Percentiles rank a stretch among this genome's conserved stretches.
Evolutionary conservation across 2,329 filamentous ascomycete species (phyloP).

Genomic region (Graphiopsis chlorocephala): DNA sequence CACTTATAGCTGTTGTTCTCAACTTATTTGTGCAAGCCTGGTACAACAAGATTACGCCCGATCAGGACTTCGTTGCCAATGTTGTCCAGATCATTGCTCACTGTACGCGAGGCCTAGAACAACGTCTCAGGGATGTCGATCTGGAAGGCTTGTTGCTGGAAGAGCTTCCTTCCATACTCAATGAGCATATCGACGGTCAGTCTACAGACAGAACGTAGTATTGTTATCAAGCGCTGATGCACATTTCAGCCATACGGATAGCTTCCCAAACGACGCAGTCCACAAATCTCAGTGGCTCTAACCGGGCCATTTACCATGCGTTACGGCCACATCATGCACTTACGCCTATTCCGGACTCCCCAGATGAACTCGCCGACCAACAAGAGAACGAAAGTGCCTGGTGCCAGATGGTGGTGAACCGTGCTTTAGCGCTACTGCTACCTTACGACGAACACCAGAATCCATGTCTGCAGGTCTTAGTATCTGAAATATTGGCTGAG

Average conservation of each 20-base stretch:
- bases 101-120: slow-evolving; percentile 82
- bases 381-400: slow-evolving; percentile 76
- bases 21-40: slow-evolving; percentile 88
- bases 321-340: slow-evolving; percentile 78
- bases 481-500: slow-evolving; percentile 85
- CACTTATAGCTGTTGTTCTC: slow-evolving; percentile 82
- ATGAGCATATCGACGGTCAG: slow-evolving; percentile 75
- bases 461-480: slow-evolving; percentile 75
- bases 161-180: slow-evolving; percentile 78
- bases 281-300: neutral
- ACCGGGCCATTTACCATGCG: slow-evolving; percentile 66
- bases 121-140: slow-evolving; percentile 78
- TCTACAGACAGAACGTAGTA: neutral
- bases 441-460: slow-evolving; percentile 93
- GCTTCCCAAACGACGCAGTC: neutral
- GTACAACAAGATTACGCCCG: slow-evolving; percentile 90
- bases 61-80: slow-evolving; percentile 83
- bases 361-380: slow-evolving; percentile 51
- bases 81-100: slow-evolving; percentile 89
- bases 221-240: neutral
- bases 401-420: slow-evolving; percentile 82
- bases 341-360: slow-evolving; percentile 67
- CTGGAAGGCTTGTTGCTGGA: slow-evolving; percentile 79
- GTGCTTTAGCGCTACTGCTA: slow-evolving; percentile 75
- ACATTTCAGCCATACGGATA: slow-evolving; percentile 24